Evolutionary conservation across 345 rosid genomes (phyloP), one percentile per base, ranked within the genome.

Genomic region (Salix koriyanagi): DNA sequence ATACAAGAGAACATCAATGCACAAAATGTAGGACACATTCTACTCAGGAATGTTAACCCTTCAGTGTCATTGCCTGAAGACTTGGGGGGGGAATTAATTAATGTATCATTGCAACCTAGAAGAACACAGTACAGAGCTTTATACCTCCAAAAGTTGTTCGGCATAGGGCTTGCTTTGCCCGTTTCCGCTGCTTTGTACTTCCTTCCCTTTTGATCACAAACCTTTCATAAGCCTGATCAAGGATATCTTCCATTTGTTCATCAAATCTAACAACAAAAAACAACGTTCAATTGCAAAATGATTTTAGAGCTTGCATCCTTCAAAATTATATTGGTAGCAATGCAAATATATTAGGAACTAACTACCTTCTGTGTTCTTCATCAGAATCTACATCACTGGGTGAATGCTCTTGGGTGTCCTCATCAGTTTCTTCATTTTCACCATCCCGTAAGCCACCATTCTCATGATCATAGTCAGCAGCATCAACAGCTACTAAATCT

Each of bases 331-430:
- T 16, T 13, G 61, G 23, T 39, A 23, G 19, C 39, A 36, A 72
- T 54, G 68, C 0, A 70, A 52, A 46, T 16, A 64, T n/a, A 72
- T n/a, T 34, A 64, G n/a, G 71, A 73, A 54, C 25, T 36, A 73
- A 54, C 25, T 36, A 94, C 99, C 88, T 91, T 79, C 78, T 83
- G 61, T 89, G 91, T 69, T 96, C 96, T 76, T 89, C 96, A 69
- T 96, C 98, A 67, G 97, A 90, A 81, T 96, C 99, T 3, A 86
- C 6, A 82, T 86, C 96, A 78, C 91, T 88, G 67, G 89, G 75
- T 44, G 89, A 85, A 25, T 83, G 83, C 32, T 87, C 92, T 71
- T 81, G 54, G 61, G 73, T 73, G 73, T 67, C 86, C 69, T 79
- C 83, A 52, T 32, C 66, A 67, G 19, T 61, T 67, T 81, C 89